phyloP scores from a whole-genome alignment of 441 rosid genomes.

The Eutrema salsugineum region DNA sequence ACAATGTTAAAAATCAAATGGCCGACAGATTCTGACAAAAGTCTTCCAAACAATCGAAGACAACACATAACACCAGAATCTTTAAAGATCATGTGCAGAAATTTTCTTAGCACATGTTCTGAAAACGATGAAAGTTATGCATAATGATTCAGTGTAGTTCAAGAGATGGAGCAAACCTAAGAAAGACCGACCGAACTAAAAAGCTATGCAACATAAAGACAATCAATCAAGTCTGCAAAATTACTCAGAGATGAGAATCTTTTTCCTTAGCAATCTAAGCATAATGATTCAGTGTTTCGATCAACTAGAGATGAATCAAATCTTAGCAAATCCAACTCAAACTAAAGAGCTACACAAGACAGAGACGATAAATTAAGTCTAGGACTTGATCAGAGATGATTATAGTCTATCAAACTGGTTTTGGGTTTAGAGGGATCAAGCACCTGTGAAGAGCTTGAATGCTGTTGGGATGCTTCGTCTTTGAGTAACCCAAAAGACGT shows the following conservation, averaged over 20 bases:
- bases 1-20: neutral
- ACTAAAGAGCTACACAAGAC: neutral
- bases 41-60: neutral
- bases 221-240: neutral
- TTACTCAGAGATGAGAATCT: neutral
- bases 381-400: neutral
- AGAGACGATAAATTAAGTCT: too few relatives aligned
- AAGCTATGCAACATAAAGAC: neutral
- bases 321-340: neutral
- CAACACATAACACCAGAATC: neutral
- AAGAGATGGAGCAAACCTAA: neutral
- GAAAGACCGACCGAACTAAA: neutral
- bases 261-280: neutral
- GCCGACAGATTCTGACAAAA: neutral
- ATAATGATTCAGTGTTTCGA: neutral
- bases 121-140: neutral
- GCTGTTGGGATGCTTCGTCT: conserved; percentile 94
- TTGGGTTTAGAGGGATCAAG: neutral
- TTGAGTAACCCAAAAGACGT: conserved; percentile 93
- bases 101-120: neutral
- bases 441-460: conserved; percentile 96
- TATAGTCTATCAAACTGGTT: neutral
- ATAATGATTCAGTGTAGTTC: neutral
- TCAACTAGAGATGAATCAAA: neutral
- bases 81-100: neutral